A percentile compares a stretch with the other conserved stretches of the same genome.
Conservation (phyloP, 768 basidiomycete species). For the Exsudoporus frostii region DNA sequence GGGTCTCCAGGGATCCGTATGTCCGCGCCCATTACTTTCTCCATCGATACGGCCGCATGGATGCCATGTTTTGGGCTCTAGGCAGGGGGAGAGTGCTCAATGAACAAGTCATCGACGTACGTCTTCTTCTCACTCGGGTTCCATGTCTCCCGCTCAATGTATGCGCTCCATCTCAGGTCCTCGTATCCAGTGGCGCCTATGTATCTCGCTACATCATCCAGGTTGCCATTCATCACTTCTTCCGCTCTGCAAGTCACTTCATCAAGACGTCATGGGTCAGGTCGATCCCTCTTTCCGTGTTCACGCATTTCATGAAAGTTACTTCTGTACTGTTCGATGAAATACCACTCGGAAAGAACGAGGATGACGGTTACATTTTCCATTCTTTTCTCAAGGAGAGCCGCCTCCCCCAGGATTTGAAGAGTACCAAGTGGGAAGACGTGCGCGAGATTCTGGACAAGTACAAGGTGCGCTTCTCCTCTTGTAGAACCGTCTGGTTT, state of each 20-base stretch:
- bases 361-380: slow-evolving; percentile 73
- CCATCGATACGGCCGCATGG: slow-evolving; percentile 62
- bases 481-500: slow-evolving; percentile 1
- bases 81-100: slow-evolving; percentile 65
- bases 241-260: slow-evolving; percentile 67
- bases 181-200: slow-evolving; percentile 72
- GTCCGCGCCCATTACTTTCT: slow-evolving; percentile 78
- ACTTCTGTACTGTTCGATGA: slow-evolving; percentile 59
- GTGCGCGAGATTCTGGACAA: slow-evolving; percentile 65
- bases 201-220: slow-evolving; percentile 78
- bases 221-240: slow-evolving; percentile 76
- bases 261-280: slow-evolving; percentile 76
- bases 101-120: slow-evolving; percentile 66
- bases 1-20: slow-evolving; percentile 69
- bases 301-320: slow-evolving; percentile 59
- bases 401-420: slow-evolving; percentile 56
- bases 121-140: slow-evolving; percentile 27
- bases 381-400: slow-evolving; percentile 66
- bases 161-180: slow-evolving; percentile 47
- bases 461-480: slow-evolving; percentile 50
- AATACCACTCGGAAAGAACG: slow-evolving; percentile 67
- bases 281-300: slow-evolving; percentile 56
- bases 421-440: slow-evolving; percentile 59
- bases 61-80: slow-evolving; percentile 75
- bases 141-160: slow-evolving; percentile 22